phyloP scores from a whole-genome alignment of 495 filamentous ascomycete genomes.

The Hypoxylon lenormandii region DNA sequence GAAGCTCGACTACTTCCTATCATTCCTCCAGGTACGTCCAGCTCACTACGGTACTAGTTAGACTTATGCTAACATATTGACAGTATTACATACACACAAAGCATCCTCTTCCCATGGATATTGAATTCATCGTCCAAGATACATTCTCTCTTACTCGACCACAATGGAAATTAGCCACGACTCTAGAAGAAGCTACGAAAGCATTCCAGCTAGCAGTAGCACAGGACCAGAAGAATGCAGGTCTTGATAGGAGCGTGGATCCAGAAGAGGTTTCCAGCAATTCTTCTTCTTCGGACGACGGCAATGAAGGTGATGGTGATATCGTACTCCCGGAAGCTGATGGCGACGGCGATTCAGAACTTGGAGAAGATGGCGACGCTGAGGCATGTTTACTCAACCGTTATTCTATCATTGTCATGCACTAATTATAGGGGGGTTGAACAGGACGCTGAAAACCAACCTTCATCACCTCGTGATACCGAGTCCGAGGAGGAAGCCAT shows the following conservation, averaged over 20 bases:
- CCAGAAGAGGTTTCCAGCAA: slow-evolving; percentile 75
- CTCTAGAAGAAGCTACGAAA: slow-evolving; percentile 83
- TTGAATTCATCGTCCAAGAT: slow-evolving; percentile 96
- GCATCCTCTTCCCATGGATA: slow-evolving; percentile 91
- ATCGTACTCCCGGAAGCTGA: slow-evolving; percentile 54
- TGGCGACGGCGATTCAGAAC: slow-evolving; percentile 59
- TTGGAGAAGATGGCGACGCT: slow-evolving; percentile 63
- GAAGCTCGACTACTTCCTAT: slow-evolving; percentile 98
- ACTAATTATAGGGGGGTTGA: slow-evolving; percentile 28
- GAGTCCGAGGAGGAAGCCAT: slow-evolving; percentile 86
- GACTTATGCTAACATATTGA: slow-evolving; percentile 36
- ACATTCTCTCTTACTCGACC: slow-evolving; percentile 84
- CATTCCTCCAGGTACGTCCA: slow-evolving; percentile 79
- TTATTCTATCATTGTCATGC: neutral
- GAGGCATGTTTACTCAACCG: slow-evolving; percentile 55
- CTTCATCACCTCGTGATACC: slow-evolving; percentile 62
- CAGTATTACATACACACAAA: slow-evolving; percentile 98
- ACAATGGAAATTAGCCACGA: slow-evolving; percentile 86
- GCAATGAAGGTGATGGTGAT: slow-evolving; percentile 69
- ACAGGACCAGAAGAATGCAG: slow-evolving; percentile 84
- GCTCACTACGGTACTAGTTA: neutral
- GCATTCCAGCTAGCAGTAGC: slow-evolving; percentile 87
- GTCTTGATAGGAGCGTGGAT: slow-evolving; percentile 73
- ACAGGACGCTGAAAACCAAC: slow-evolving; percentile 59
- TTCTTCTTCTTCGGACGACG: slow-evolving; percentile 73